Conservation (phyloP, 1,284 basidiomycete genomes). For the Cryptococcus maquisensis region DNA sequence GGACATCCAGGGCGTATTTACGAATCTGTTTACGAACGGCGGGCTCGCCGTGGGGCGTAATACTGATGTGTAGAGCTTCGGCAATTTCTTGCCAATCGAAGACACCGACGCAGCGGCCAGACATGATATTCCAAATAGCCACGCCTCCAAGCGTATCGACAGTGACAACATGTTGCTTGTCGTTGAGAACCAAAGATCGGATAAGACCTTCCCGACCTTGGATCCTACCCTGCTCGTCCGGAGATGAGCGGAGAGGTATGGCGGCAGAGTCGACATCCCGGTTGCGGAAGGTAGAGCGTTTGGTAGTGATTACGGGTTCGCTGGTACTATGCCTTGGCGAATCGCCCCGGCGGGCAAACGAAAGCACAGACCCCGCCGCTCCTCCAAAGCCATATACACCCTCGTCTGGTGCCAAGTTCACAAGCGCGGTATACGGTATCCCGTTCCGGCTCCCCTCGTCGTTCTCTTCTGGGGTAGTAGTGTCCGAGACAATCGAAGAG, state of each 20-base stretch:
- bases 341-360: neutral
- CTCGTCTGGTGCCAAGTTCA: constrained; percentile 71
- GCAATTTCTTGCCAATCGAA: constrained; percentile 64
- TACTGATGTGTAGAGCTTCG: constrained; percentile 48
- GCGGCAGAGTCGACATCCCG: constrained; percentile 81
- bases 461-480: constrained; percentile 15
- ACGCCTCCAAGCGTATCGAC: constrained; percentile 81
- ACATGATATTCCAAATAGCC: constrained; percentile 87
- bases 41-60: constrained; percentile 42
- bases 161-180: constrained; percentile 84
- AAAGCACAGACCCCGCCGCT: neutral
- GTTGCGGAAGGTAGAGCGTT: constrained; percentile 51
- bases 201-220: constrained; percentile 77
- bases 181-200: constrained; percentile 77
- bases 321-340: neutral
- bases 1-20: constrained; percentile 57
- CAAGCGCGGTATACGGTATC: constrained; percentile 74
- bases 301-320: no score
- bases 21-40: constrained; percentile 38
- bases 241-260: constrained; percentile 57
- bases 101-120: constrained; percentile 69
- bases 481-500: constrained; percentile 30
- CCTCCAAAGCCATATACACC: constrained; percentile 58
- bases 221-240: constrained; percentile 63
- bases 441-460: constrained; percentile 53